phyloP scores from a whole-genome alignment of 768 basidiomycete genomes.

The Serpula lacrymans region DNA sequence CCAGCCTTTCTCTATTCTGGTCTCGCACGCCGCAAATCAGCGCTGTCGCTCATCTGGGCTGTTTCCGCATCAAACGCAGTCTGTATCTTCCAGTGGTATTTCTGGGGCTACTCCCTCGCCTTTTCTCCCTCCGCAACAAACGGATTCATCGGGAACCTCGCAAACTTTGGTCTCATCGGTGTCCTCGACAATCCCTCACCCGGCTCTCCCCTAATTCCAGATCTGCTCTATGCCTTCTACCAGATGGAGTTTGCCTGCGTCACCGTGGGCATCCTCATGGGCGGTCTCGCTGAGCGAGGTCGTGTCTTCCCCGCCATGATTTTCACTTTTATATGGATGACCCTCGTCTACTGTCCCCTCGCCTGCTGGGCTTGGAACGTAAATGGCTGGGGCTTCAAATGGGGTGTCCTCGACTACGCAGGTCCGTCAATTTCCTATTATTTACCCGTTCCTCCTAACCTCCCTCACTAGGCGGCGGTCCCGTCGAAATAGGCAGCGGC shows the following conservation, averaged over 20 bases:
- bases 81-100: constrained; percentile 78
- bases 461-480: constrained; percentile 61
- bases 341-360: constrained; percentile 83
- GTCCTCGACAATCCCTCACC: constrained; percentile 73
- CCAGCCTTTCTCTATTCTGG: constrained; percentile 74
- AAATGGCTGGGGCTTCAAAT: constrained; percentile 82
- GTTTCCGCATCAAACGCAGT: constrained; percentile 71
- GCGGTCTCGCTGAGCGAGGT: constrained; percentile 83
- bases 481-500: constrained; percentile 86
- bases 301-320: constrained; percentile 79
- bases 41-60: constrained; percentile 71
- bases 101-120: constrained; percentile 81
- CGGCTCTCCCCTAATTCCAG: constrained; percentile 78
- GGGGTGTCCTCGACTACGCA: constrained; percentile 87
- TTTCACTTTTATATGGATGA: constrained; percentile 81
- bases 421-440: constrained; percentile 40
- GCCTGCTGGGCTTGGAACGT: constrained; percentile 83
- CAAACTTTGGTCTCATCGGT: constrained; percentile 70
- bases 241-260: constrained; percentile 87
- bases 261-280: constrained; percentile 73
- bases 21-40: constrained; percentile 66
- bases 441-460: constrained; percentile 4
- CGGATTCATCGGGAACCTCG: constrained; percentile 76
- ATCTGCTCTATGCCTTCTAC: constrained; percentile 81
- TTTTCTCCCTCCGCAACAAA: constrained; percentile 77